These are phyloP conservation scores for Hyphodiscus sp. DNA, from an alignment of 2,329 filamentous ascomycete genomes.

Conservation along the genomic window DNA sequence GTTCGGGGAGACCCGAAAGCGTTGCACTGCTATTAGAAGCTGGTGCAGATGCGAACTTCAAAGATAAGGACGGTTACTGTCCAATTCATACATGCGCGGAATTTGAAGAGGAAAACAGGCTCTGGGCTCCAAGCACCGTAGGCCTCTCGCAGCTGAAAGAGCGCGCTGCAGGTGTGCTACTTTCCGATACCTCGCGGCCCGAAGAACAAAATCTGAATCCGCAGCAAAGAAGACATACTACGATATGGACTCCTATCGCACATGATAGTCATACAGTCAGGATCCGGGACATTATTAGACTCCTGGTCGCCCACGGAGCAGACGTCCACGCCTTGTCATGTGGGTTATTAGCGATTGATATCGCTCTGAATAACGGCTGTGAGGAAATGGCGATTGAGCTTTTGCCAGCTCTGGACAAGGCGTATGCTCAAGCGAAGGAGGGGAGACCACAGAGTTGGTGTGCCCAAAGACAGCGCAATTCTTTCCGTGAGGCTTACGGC, in stretches of 20 bases:
- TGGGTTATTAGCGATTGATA: neutral
- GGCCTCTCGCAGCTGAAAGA: too few species aligned
- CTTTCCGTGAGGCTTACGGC: too few species aligned
- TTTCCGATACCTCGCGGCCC: too few species aligned
- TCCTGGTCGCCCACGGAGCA: constrained; percentile 8
- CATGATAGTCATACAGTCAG: constrained; percentile 4
- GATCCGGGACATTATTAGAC: constrained; percentile 8
- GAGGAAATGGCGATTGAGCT: constrained; percentile 12
- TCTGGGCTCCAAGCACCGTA: neutral
- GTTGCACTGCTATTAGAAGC: constrained; percentile 6
- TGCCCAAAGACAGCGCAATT: too few species aligned
- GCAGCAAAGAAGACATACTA: neutral
- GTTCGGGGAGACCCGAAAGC: constrained; percentile 11
- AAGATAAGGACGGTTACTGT: neutral
- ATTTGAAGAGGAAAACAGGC: constrained; percentile 6
- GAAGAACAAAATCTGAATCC: neutral
- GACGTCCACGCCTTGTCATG: constrained; percentile 7
- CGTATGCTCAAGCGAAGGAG: too few species aligned
- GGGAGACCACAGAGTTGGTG: too few species aligned
- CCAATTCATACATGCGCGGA: constrained; percentile 7
- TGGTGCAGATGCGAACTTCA: constrained; percentile 8
- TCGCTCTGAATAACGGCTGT: constrained; percentile 5
- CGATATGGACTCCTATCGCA: too few species aligned
- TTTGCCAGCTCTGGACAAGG: neutral
- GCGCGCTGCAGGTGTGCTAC: too few species aligned